Evolutionary conservation across 441 rosid genomes (phyloP).

Genomic region (Pelargonium citronellum): DNA sequence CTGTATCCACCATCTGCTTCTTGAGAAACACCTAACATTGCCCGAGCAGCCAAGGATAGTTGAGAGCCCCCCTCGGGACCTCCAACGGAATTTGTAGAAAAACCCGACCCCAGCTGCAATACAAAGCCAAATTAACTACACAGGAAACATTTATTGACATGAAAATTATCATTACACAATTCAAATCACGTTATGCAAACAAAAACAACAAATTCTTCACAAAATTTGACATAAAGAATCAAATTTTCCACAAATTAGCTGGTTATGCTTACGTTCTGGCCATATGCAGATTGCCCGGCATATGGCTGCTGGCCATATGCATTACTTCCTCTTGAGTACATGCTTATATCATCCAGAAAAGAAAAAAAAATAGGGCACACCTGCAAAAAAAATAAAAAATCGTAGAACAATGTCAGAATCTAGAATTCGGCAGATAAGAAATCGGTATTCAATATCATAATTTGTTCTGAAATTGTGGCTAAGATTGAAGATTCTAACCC

Average conservation of each 20-base stretch:
- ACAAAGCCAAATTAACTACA: conserved; percentile 7
- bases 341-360: conserved; percentile 20
- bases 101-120: conserved; percentile 53
- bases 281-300: conserved; percentile 68
- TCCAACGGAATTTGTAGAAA: conserved; percentile 62
- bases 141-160: neutral
- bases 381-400: conserved; percentile 15
- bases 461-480: neutral
- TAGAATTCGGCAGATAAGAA: neutral
- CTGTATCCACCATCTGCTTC: conserved; percentile 70
- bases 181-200: neutral
- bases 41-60: conserved; percentile 47
- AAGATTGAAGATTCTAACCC: neutral
- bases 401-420: neutral
- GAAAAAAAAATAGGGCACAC: neutral
- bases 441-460: neutral
- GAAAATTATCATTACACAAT: neutral
- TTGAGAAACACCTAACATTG: conserved; percentile 49
- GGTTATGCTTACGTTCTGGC: conserved; percentile 57
- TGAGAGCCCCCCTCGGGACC: conserved; percentile 66
- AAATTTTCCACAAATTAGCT: neutral
- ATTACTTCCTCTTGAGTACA: conserved; percentile 78
- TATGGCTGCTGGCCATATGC: conserved; percentile 74
- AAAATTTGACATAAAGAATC: neutral
- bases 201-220: neutral